Base-by-base conservation (phyloP, 345 rosid species). In the Linum tenue region DNA sequence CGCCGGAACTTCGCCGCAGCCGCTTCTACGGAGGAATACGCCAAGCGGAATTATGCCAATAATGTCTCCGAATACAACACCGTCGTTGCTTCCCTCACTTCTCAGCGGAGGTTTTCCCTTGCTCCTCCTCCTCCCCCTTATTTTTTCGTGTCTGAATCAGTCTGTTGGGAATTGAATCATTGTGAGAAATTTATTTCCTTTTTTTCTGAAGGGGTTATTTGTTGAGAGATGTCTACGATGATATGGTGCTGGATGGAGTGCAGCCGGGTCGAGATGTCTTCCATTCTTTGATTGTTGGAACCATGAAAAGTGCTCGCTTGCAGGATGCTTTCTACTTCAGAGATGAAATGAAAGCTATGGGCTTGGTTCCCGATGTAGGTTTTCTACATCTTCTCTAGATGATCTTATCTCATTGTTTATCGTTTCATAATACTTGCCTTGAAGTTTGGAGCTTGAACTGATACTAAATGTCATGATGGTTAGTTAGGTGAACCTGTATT, bases 241-340 rank as follows among this genome's bases (percentile, higher is more conserved):
- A 94, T 73, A 83, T 90, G 99, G 72, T 82, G 87, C 78, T 94
- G 62, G 99, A 94, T 69, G 97, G 95, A 40, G 95, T 94, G 71
- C 88, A 88, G 71, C 99, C 99, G 10, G 79, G 78, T 39, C 74
- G 89, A 66, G 96, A 90, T 64, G 73, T 76, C 35, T 90, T 94
- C 70, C 88, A 85, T 71, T 83, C 95, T 12, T 75, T 90, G 83
- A 80, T 88, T 10, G 79, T 83, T 60, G 99, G 97, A 63, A 85
- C 90, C 36, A 88, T 90, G 97, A 90, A 82, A 76, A 91, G 96
- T 5, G 79, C 92, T 58, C 92, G 95, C 39, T 69, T 94, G 83
- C 89, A 76, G 59, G 97, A 90, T 62, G 92, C 92, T 22, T 76
- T 88, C 77, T 94, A 72, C 70, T 94, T 94, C 77, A 82, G 85